Evolutionary conservation across 2,329 filamentous ascomycete species (phyloP).

Genomic region (Ophiostoma tasmaniense): DNA sequence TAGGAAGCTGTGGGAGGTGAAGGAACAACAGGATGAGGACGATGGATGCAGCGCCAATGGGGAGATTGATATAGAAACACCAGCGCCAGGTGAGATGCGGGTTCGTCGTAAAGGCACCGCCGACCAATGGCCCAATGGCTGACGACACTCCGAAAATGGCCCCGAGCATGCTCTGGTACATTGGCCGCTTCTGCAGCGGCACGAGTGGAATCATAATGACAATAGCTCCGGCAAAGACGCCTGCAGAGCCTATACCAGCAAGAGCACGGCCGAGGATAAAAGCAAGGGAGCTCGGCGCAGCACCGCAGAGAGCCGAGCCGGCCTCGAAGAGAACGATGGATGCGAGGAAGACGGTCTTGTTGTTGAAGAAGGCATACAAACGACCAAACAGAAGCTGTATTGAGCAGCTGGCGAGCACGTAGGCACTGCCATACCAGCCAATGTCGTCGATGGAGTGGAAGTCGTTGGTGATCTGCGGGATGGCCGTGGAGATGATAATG

Average conservation of each 20-base stretch:
- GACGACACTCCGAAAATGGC: conserved; percentile 32
- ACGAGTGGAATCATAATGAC: conserved; percentile 29
- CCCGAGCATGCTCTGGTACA: conserved; percentile 31
- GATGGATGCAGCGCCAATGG: conserved; percentile 29
- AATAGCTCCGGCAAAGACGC: conserved; percentile 33
- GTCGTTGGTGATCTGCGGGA: conserved; percentile 17
- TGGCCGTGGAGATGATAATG: conserved; percentile 30
- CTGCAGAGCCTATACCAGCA: conserved; percentile 32
- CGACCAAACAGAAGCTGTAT: conserved; percentile 29
- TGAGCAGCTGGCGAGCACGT: conserved; percentile 19
- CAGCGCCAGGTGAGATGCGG: conserved; percentile 30
- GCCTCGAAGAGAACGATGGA: conserved; percentile 31
- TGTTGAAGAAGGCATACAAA: conserved; percentile 21
- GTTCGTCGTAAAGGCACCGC: conserved; percentile 31
- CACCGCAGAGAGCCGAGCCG: conserved; percentile 34
- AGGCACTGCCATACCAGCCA: conserved; percentile 19
- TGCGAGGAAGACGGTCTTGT: conserved; percentile 11
- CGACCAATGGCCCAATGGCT: conserved; percentile 32
- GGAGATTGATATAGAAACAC: conserved; percentile 35
- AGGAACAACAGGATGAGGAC: neutral
- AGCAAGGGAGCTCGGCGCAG: conserved; percentile 32
- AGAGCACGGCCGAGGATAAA: conserved; percentile 37
- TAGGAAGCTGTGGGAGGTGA: neutral
- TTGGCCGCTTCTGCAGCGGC: conserved; percentile 28
- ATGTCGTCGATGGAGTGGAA: conserved; percentile 17